Evolutionary conservation across 2,329 filamentous ascomycete genomes (phyloP).

Genomic region (Aspergillus aculeatinus): DNA sequence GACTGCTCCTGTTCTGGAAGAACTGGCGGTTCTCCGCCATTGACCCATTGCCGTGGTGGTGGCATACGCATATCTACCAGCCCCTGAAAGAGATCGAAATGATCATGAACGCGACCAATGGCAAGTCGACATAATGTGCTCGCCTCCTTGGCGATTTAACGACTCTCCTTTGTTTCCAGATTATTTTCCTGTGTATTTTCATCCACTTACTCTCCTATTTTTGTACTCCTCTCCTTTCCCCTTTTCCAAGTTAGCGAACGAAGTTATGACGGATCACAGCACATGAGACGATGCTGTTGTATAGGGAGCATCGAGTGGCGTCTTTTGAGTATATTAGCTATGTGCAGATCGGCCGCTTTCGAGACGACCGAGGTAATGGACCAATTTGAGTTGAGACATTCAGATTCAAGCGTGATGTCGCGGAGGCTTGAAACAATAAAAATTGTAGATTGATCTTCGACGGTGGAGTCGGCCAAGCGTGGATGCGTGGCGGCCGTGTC

Average conservation of each 20-base stretch:
- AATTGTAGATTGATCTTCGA: not conserved
- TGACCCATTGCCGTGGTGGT: conserved; percentile 59
- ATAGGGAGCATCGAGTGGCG: conserved; percentile 40
- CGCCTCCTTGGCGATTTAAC: not conserved
- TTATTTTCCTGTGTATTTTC: not conserved
- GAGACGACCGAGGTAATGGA: not conserved
- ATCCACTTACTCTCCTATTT: not conserved
- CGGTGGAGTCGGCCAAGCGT: not conserved
- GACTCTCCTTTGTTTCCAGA: not conserved
- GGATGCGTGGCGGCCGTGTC: not conserved
- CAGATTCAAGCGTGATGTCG: not conserved
- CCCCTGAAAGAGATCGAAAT: conserved; percentile 37
- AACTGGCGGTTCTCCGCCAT: conserved; percentile 55
- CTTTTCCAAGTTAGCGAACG: not conserved
- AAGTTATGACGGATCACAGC: not conserved
- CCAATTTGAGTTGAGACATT: not conserved
- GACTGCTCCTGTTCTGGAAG: conserved; percentile 52
- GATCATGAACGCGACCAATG: conserved; percentile 2
- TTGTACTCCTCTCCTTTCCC: not conserved
- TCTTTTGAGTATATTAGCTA: conserved; percentile 25
- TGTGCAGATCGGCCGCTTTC: not conserved
- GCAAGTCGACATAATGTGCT: not conserved
- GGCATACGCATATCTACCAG: conserved; percentile 59
- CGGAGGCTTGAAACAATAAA: not conserved
- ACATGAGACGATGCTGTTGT: not conserved